phyloP scores from a whole-genome alignment of 176 grass and related monocot genomes.

The Cenchrus americanus region DNA sequence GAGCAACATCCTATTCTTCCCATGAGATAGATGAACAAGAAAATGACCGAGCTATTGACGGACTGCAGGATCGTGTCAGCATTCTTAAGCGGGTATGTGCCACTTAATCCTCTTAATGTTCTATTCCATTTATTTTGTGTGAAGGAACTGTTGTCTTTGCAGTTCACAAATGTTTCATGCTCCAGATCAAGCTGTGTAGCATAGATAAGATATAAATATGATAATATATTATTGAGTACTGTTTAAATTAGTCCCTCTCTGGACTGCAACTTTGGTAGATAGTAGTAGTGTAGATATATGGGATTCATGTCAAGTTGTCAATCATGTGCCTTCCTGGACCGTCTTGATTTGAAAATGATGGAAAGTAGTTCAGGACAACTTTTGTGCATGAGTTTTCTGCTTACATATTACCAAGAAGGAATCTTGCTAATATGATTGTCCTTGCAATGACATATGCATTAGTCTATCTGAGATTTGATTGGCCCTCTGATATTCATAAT shows the following conservation, averaged over 20 bases:
- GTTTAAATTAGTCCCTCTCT: not conserved
- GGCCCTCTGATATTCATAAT: not conserved
- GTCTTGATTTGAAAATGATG: constrained; percentile 5
- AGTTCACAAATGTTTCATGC: not conserved
- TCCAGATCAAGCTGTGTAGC: not conserved
- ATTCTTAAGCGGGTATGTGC: constrained; percentile 89
- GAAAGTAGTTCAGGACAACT: not conserved
- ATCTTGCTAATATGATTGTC: constrained; percentile 5
- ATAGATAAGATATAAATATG: constrained; percentile 1
- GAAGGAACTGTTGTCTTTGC: constrained; percentile 8
- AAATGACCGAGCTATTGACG: constrained; percentile 83
- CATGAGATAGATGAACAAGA: constrained; percentile 89
- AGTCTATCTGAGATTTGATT: constrained; percentile 9
- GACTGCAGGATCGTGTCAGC: constrained; percentile 94
- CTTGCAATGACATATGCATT: not conserved
- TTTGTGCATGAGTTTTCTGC: not conserved
- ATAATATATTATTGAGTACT: not conserved
- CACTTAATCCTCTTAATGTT: constrained; percentile 7
- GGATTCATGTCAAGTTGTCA: constrained; percentile 26
- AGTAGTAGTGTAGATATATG: not conserved
- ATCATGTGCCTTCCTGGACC: constrained; percentile 13
- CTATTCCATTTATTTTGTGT: not conserved
- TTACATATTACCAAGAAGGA: constrained; percentile 15
- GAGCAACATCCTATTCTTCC: constrained; percentile 68
- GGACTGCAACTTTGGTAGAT: not conserved